Evolutionary conservation across 1,284 basidiomycete genomes (phyloP), one percentile per base, ranked within the genome.

Genomic region (Xerocomus amazonicus): DNA sequence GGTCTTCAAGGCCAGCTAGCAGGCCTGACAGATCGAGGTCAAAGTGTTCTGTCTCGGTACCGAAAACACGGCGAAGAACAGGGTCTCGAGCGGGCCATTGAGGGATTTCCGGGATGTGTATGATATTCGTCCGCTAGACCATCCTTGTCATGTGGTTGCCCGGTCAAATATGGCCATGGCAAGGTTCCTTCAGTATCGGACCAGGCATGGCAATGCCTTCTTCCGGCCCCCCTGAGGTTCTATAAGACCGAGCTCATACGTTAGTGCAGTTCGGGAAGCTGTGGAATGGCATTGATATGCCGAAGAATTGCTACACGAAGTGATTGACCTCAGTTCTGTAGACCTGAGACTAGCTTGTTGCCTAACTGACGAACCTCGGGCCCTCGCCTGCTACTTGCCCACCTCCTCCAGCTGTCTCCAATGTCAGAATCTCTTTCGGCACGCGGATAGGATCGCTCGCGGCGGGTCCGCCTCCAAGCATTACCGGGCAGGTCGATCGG

Each of bases 321-420:
- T 9, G 9, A 28, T 28, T 8, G n/a, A 28, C 38, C 2, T 23
- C 38, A 40, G 14, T 38, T 10, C 19, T 13, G 6, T 17, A 9
- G n/a, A 36, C 35, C 17, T 14, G 37, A 38, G 13, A n/a, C n/a
- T n/a, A n/a, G n/a, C n/a, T n/a, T n/a, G n/a, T n/a, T n/a, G n/a
- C n/a, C n/a, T n/a, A n/a, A n/a, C n/a, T n/a, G n/a, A n/a, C n/a
- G n/a, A n/a, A n/a, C n/a, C 63, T 31, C 7, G 52, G 41, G 66
- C 60, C n/a, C 62, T 51, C 27, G 53, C 51, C 68, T 87, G 83
- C 87, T 84, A 89, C 45, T 60, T 68, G 46, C 78, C 79, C 36
- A 90, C 84, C 50, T 88, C 83, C 5, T 73, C 74, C 47, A 93
- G 68, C 60, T 79, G 81, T 68, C 70, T 91, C 86, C 57, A 92